These are phyloP conservation scores for Dendrobium officinale DNA, from an alignment of 106 monocot species.

Conservation along the genomic window DNA sequence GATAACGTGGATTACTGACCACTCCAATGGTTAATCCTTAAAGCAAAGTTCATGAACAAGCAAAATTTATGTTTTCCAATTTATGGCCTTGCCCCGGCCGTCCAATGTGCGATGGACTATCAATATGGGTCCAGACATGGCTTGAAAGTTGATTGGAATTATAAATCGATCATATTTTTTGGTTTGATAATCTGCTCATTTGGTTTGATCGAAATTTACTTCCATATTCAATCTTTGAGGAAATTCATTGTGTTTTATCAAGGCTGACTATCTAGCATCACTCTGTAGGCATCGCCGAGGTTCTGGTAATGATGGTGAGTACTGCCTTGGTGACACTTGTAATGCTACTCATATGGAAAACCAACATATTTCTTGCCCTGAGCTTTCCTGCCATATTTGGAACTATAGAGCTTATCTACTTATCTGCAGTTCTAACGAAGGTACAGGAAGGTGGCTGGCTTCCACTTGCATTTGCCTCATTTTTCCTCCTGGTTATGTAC, in stretches of 20 bases:
- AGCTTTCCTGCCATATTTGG: slow-evolving; percentile 69
- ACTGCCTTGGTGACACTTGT: slow-evolving; percentile 72
- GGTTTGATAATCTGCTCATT: too few species aligned
- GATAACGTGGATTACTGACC: not conserved
- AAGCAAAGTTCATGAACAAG: not conserved
- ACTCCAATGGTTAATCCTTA: not conserved
- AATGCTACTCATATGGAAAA: slow-evolving; percentile 94
- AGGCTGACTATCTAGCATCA: not conserved
- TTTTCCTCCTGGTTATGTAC: slow-evolving; percentile 69
- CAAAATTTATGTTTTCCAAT: not conserved
- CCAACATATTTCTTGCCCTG: slow-evolving; percentile 52
- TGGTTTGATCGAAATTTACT: too few species aligned
- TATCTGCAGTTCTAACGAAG: slow-evolving; percentile 66
- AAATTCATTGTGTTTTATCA: not conserved
- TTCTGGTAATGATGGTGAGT: slow-evolving; percentile 81
- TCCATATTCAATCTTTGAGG: too few species aligned
- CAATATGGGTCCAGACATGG: too few species aligned
- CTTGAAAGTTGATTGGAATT: too few species aligned
- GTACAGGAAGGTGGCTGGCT: slow-evolving; percentile 75
- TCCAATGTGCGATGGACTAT: not conserved
- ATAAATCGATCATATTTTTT: too few species aligned
- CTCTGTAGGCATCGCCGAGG: slow-evolving; percentile 73
- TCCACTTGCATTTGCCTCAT: slow-evolving; percentile 66
- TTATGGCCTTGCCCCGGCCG: not conserved
- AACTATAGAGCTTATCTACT: slow-evolving; percentile 56